Evolutionary conservation across 345 rosid species (phyloP).

Genomic region (Salix purpurea): DNA sequence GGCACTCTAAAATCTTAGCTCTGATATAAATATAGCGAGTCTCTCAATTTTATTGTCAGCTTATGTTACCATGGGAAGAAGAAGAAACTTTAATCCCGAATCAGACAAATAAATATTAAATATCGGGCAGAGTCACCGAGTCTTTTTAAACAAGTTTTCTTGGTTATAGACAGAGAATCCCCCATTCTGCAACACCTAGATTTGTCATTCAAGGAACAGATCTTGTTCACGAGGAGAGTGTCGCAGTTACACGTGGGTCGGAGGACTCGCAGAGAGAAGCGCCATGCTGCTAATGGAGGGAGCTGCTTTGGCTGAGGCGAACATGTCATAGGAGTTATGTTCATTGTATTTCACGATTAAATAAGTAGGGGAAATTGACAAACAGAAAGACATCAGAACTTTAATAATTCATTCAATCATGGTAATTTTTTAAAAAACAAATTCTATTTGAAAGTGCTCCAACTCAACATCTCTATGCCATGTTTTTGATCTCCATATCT

Average conservation of each 20-base stretch:
- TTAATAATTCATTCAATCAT: not conserved
- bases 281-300: slow-evolving; percentile 12
- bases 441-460: not conserved
- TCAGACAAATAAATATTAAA: not conserved
- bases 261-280: slow-evolving; percentile 1
- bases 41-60: too few relatives aligned
- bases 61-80: not conserved
- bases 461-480: not conserved
- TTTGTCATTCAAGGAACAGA: not conserved
- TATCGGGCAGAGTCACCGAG: not conserved
- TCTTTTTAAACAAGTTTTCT: not conserved
- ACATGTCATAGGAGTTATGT: slow-evolving; percentile 1
- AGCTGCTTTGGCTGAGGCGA: slow-evolving; percentile 3
- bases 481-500: not conserved
- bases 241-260: slow-evolving; percentile 7
- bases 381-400: not conserved
- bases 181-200: slow-evolving; percentile 3
- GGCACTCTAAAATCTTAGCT: too few relatives aligned
- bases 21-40: too few relatives aligned
- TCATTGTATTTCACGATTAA: not conserved
- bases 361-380: not conserved
- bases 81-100: not conserved
- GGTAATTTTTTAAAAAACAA: too few relatives aligned
- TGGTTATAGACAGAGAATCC: not conserved
- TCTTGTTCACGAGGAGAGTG: not conserved